phyloP scores from a whole-genome alignment of 2,329 filamentous ascomycete genomes.

The Sporothrix humicola region DNA sequence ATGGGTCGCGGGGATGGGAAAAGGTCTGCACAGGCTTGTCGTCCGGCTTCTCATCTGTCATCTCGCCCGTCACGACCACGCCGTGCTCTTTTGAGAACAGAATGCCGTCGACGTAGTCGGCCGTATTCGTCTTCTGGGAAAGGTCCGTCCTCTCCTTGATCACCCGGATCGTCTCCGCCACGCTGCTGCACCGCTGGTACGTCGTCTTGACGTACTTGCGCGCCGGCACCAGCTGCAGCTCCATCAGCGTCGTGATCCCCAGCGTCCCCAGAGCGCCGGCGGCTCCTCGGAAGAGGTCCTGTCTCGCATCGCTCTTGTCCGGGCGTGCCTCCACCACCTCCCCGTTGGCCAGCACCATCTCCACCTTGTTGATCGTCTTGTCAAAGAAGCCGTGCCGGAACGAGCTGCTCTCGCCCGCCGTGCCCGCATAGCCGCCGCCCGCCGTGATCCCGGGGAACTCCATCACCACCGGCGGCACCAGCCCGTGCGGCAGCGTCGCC shows the following conservation, averaged over 20 bases:
- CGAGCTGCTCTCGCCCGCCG: slow-evolving; percentile 71
- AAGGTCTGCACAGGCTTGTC: slow-evolving; percentile 56
- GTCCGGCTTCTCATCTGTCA: slow-evolving; percentile 58
- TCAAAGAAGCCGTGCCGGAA: slow-evolving; percentile 77
- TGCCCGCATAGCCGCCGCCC: slow-evolving; percentile 73
- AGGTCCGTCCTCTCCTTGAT: slow-evolving; percentile 45
- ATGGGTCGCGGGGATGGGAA: slow-evolving; percentile 67
- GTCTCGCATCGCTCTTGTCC: slow-evolving; percentile 32
- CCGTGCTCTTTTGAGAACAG: slow-evolving; percentile 66
- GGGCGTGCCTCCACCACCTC: slow-evolving; percentile 59
- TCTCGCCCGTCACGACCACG: slow-evolving; percentile 68
- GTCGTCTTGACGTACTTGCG: slow-evolving; percentile 66
- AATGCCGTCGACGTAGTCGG: slow-evolving; percentile 76
- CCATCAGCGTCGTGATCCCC: slow-evolving; percentile 69
- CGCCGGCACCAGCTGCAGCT: slow-evolving; percentile 67
- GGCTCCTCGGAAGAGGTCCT: slow-evolving; percentile 69
- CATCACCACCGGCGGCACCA: slow-evolving; percentile 75
- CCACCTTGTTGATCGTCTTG: slow-evolving; percentile 65
- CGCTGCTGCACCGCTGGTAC: slow-evolving; percentile 61
- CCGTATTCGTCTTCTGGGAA: too few relatives aligned
- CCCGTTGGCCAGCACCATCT: slow-evolving; percentile 73
- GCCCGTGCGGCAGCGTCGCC: slow-evolving; percentile 65
- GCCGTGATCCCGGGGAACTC: slow-evolving; percentile 78
- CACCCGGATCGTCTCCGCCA: slow-evolving; percentile 55
- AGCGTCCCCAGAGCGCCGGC: slow-evolving; percentile 72